These are phyloP conservation scores for Athelia psychrophila DNA, from an alignment of 1,284 basidiomycete genomes.

Conservation along the genomic window DNA sequence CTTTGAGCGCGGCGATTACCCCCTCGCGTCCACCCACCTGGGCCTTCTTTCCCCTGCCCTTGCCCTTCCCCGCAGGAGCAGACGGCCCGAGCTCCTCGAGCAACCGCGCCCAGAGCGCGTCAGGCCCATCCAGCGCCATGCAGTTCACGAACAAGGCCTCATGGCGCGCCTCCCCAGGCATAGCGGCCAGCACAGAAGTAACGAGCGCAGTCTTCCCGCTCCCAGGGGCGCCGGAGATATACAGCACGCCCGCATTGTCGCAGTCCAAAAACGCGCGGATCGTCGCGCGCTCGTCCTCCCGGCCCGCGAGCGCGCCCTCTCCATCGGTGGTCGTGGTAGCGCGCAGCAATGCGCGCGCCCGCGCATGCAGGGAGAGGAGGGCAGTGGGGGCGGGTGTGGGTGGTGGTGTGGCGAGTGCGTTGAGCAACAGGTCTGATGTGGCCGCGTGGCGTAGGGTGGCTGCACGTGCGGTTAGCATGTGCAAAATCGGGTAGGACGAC, in stretches of 20 bases:
- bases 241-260: constrained; percentile 41
- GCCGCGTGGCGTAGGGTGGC: constrained; percentile 46
- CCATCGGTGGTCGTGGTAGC: constrained; percentile 54
- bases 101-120: constrained; percentile 69
- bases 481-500: constrained; percentile 1
- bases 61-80: constrained; percentile 27
- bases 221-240: constrained; percentile 78
- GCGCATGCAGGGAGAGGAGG: constrained; percentile 57
- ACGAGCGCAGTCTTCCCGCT: constrained; percentile 83
- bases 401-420: constrained; percentile 54
- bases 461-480: constrained; percentile 14
- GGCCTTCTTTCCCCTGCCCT: constrained; percentile 34
- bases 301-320: constrained; percentile 54
- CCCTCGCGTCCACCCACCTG: constrained; percentile 4
- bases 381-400: constrained; percentile 47
- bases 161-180: constrained; percentile 35
- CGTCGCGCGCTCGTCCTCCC: constrained; percentile 51
- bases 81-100: constrained; percentile 50
- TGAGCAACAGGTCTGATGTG: constrained; percentile 33
- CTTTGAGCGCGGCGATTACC: neutral
- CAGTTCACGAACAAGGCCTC: constrained; percentile 68
- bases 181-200: constrained; percentile 51
- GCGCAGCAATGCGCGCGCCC: constrained; percentile 66
- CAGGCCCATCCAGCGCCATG: constrained; percentile 66
- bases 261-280: constrained; percentile 35